These are phyloP conservation scores for Phytophthora parvispora DNA, from an alignment of 352 stramenopile species.

Conservation along the genomic window DNA sequence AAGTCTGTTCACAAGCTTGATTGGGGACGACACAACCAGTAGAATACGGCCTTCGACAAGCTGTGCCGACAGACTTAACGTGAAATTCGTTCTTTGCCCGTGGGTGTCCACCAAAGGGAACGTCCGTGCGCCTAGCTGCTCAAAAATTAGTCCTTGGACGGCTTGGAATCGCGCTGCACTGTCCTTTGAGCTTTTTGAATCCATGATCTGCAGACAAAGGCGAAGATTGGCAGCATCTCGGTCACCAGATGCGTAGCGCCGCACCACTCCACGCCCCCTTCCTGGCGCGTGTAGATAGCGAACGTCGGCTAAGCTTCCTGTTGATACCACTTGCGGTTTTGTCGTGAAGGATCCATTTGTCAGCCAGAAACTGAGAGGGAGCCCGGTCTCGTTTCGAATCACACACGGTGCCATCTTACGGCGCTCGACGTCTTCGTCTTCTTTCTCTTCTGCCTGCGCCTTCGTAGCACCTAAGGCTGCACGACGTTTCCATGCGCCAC, in stretches of 20 bases:
- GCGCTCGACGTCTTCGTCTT: constrained; percentile 36
- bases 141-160: constrained; percentile 86
- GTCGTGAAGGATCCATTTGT: constrained; percentile 56
- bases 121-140: constrained; percentile 75
- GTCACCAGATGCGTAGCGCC: constrained; percentile 74
- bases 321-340: constrained; percentile 45
- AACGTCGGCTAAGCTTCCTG: constrained; percentile 61
- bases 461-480: constrained; percentile 13
- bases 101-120: constrained; percentile 69
- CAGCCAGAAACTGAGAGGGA: constrained; percentile 79
- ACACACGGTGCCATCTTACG: constrained; percentile 76
- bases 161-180: constrained; percentile 55
- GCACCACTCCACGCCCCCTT: constrained; percentile 72
- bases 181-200: constrained; percentile 31
- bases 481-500: constrained; percentile 74
- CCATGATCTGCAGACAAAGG: constrained; percentile 70
- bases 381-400: constrained; percentile 82
- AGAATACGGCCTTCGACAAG: constrained; percentile 86
- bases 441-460: constrained; percentile 7
- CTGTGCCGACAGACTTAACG: constrained; percentile 70
- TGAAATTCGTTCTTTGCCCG: constrained; percentile 63
- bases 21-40: constrained; percentile 80
- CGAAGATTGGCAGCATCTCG: constrained; percentile 63
- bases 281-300: constrained; percentile 74
- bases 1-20: constrained; percentile 79